Evolutionary conservation across 2,329 filamentous ascomycete species (phyloP).

Genomic region (Fusarium scirpi): DNA sequence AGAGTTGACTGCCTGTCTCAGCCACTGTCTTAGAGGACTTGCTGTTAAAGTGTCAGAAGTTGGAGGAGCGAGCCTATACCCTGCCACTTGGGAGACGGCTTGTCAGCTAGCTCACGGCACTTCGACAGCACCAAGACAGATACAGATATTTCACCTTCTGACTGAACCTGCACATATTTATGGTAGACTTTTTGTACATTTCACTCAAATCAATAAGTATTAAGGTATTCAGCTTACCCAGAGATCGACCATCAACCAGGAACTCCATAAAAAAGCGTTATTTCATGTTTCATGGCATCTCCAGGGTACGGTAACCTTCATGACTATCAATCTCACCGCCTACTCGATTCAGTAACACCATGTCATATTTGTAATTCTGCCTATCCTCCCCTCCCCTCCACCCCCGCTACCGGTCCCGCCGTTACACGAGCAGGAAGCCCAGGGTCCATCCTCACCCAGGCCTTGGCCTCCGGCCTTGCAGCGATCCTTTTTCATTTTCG

Average conservation of each 20-base stretch:
- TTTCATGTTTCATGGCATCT: not conserved
- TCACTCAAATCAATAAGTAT: not conserved
- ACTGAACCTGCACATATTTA: not conserved
- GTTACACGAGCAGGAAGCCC: conserved; percentile 21
- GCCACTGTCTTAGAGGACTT: not conserved
- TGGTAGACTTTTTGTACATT: not conserved
- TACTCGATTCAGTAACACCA: not conserved
- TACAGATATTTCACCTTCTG: not conserved
- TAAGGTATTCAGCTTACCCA: not conserved
- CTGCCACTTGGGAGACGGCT: not conserved
- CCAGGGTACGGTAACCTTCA: not conserved
- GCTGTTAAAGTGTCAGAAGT: not conserved
- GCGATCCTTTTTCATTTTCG: conserved; percentile 3
- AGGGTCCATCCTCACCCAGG: conserved; percentile 28
- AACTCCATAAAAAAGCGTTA: not conserved
- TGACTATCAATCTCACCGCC: conserved; percentile 23
- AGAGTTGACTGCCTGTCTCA: not conserved
- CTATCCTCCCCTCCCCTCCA: conserved; percentile 20
- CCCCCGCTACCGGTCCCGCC: conserved; percentile 39
- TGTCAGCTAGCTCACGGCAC: not conserved
- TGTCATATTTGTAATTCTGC: conserved; percentile 30
- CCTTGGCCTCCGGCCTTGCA: conserved; percentile 1
- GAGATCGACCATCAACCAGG: no score
- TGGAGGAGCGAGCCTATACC: no score
- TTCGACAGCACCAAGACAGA: not conserved